Evolutionary conservation across 352 stramenopile genomes (phyloP), one percentile per base, ranked within the genome.

Genomic region (Globisporangium okanoganense): DNA sequence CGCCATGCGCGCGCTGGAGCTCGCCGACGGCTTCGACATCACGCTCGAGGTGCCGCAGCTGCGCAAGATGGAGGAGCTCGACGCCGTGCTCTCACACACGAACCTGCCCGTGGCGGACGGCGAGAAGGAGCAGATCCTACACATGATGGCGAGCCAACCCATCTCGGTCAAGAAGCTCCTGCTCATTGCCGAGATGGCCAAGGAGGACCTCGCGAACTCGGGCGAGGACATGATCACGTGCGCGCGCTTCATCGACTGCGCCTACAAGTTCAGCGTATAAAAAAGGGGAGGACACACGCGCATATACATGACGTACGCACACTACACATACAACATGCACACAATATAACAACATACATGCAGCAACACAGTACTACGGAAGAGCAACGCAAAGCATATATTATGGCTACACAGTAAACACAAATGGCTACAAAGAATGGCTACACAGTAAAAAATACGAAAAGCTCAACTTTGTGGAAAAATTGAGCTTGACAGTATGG

Each of bases 81-180:
- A 88, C 18, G 88, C 93, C 55, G 95, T 92, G 58, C 64, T 96
- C 35, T 72, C 76, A 20, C 82, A 95, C 71, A 80, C 73, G 61
- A 82, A 95, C 44, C 79, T 99, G 64, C 77, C 79, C 9, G 81
- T 94, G 58, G 63, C 67, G 3, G 69, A 88, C 62, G 47, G 67
- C 48, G 82, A 94, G 66, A 90, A 88, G 66, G 59, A 81, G 45
- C 66, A 75, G 54, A 83, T 95, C 56, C 62, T 92, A 48, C 63
- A 81, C 58, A 71, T 92, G 67, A 78, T 95, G 71, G 75, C 79
- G 16, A 80, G 77, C 54, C 95, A 97, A 51, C 96, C 96, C 4
- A 99, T 99, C 68, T 97, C 96, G 48, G 97, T 99, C 71, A 99
- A 99, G 79, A 97, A 98, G 67, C 78, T 99, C 35, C 68, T 99